Conservation (phyloP, 768 basidiomycete genomes). For the Lactarius hatsudake region DNA sequence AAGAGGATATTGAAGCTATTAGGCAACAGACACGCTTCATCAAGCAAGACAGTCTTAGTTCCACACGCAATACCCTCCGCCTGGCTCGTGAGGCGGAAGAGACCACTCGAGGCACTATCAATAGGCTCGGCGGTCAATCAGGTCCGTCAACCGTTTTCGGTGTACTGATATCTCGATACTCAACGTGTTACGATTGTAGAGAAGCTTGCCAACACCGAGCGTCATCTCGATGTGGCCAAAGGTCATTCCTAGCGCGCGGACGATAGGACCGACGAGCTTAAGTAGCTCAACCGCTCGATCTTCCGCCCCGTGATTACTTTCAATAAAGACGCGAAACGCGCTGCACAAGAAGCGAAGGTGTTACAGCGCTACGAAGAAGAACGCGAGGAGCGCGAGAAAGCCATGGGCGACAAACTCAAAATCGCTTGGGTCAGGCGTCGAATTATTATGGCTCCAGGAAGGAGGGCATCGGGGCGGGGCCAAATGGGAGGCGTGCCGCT, state of each 20-base stretch:
- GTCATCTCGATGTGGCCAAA: conserved; percentile 90
- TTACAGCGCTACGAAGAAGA: conserved; percentile 87
- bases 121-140: conserved; percentile 86
- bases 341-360: conserved; percentile 81
- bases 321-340: conserved; percentile 90
- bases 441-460: conserved; percentile 57
- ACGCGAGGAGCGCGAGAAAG: conserved; percentile 76
- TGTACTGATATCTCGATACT: background rate
- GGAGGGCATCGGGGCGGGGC: conserved; percentile 44
- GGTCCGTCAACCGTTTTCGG: conserved; percentile 49
- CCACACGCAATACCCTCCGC: conserved; percentile 87
- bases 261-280: conserved; percentile 91
- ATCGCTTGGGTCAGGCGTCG: conserved; percentile 73
- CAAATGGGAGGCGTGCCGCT: conserved; percentile 43
- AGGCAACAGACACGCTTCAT: conserved; percentile 84
- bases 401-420: conserved; percentile 82
- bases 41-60: conserved; percentile 90
- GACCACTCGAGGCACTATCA: conserved; percentile 82
- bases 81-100: conserved; percentile 97
- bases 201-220: conserved; percentile 90
- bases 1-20: conserved; percentile 92
- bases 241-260: conserved; percentile 84
- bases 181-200: conserved; percentile 42
- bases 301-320: conserved; percentile 90
- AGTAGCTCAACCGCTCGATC: conserved; percentile 90